Base-by-base conservation (phyloP, 2,329 filamentous ascomycete genomes). In the Aspergillus texensis region DNA sequence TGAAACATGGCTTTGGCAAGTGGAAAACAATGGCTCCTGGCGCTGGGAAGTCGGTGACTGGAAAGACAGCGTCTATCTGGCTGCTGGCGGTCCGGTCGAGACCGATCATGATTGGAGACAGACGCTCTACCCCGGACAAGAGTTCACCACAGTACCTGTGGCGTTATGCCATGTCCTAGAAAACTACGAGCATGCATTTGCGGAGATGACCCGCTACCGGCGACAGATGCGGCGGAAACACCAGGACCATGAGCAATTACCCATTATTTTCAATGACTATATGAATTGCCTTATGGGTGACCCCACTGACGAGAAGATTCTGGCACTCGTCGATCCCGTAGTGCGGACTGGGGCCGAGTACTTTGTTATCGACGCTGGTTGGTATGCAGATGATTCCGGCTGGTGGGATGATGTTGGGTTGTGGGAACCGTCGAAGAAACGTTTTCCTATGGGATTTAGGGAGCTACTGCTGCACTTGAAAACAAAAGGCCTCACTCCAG, bases 221-320 rank as follows among this genome's bases (percentile, higher is more conserved):
- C 71, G 76, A 2, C 62, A 41, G 4, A 75, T 77, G 11, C 66
- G 74, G 5, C 65, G 74, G 3, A 61, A 62, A 1, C 75, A 79
- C 54, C 32, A 30, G 0, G 77, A 79, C 60, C 72, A 76, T 56
- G 60, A 70, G 12, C 53, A 41, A 1, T 56, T 78, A 0, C 71
- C 74, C 0, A 69, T 79, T 39, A 74, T 79, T 26, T 79, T 78
- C 68, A 79, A 79, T 63, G 75, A 79, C 58, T 78, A 77, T 55
- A 79, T 78, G 76, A 79, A 78, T 62, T 79, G 76, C 45, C 68
- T 78, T 4, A 78, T 78, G 76, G 77, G 77, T 1, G 75, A 79
- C 59, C 76, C 76, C 0, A 71, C 70, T 10, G 73, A 76, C 19
- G 64, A 76, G 6, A 78, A 79, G 62, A 71, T 78, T 19, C 57